These are phyloP conservation scores for Solanum pimpinellifolium DNA, from an alignment of 257 asterid genomes.

Conservation along the genomic window DNA sequence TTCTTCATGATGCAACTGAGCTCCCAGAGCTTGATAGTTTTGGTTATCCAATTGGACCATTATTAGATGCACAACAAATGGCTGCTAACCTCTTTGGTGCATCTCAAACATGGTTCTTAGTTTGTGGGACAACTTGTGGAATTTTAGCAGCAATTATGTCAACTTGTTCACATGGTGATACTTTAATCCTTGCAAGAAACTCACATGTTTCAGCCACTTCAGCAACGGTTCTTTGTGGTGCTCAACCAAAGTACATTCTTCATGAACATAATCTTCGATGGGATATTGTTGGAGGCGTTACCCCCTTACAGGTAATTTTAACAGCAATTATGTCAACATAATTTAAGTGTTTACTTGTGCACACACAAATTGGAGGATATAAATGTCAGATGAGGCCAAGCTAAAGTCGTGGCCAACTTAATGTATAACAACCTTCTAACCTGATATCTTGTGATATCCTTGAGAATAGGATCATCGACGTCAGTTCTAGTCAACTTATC, in stretches of 20 bases:
- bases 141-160: conserved; percentile 76
- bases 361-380: too few species aligned
- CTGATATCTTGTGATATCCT: too few species aligned
- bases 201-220: conserved; percentile 68
- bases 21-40: conserved; percentile 80
- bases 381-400: too few species aligned
- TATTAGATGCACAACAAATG: conserved; percentile 53
- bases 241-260: conserved; percentile 46
- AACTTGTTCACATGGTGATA: conserved; percentile 59
- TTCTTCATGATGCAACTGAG: conserved; percentile 63
- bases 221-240: conserved; percentile 66
- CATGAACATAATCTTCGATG: conserved; percentile 50
- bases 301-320: conserved; percentile 47
- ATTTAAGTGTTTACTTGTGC: too few species aligned
- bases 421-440: too few species aligned
- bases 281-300: conserved; percentile 70
- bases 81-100: conserved; percentile 82
- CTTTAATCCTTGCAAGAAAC: conserved; percentile 60
- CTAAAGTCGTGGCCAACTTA: too few species aligned
- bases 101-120: conserved; percentile 79
- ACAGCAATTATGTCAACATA: too few species aligned
- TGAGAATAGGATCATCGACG: too few species aligned
- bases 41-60: conserved; percentile 63
- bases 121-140: conserved; percentile 79
- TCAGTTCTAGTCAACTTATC: too few species aligned